Conservation (phyloP, 805 yeast genomes). For the Saccharomycopsis guyanensis region DNA sequence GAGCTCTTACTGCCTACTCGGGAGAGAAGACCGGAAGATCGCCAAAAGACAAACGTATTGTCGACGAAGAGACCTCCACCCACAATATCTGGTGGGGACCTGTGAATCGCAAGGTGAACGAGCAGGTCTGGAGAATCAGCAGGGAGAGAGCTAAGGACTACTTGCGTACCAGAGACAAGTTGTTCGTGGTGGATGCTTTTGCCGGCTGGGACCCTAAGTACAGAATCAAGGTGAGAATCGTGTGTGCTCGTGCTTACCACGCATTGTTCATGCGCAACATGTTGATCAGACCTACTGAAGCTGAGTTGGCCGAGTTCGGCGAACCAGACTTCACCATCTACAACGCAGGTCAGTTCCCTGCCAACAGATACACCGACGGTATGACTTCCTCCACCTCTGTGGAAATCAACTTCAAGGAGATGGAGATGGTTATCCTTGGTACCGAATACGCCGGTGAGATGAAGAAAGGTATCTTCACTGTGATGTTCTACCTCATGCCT, state of each 20-base stretch:
- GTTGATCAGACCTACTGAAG: constrained; percentile 90
- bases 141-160: constrained; percentile 96
- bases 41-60: constrained; percentile 96
- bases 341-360: constrained; percentile 99
- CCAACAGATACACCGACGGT: constrained; percentile 91
- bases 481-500: constrained; percentile 98
- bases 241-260: constrained; percentile 97
- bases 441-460: constrained; percentile 99
- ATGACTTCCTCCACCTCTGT: constrained; percentile 96
- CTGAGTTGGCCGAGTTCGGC: constrained; percentile 83
- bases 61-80: constrained; percentile 81
- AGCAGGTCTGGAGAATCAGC: constrained; percentile 90
- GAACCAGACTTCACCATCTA: constrained; percentile 97
- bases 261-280: constrained; percentile 97
- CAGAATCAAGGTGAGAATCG: constrained; percentile 90
- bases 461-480: constrained; percentile 99
- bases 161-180: constrained; percentile 88
- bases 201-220: constrained; percentile 99
- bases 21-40: constrained; percentile 97
- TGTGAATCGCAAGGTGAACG: constrained; percentile 89
- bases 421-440: constrained; percentile 98
- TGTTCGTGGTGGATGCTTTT: constrained; percentile 90
- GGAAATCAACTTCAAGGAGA: constrained; percentile 90
- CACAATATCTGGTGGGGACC: constrained; percentile 99
- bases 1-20: constrained; percentile 92